Base-by-base conservation (phyloP, 2,329 filamentous ascomycete genomes). In the Pleomassaria siparia region DNA sequence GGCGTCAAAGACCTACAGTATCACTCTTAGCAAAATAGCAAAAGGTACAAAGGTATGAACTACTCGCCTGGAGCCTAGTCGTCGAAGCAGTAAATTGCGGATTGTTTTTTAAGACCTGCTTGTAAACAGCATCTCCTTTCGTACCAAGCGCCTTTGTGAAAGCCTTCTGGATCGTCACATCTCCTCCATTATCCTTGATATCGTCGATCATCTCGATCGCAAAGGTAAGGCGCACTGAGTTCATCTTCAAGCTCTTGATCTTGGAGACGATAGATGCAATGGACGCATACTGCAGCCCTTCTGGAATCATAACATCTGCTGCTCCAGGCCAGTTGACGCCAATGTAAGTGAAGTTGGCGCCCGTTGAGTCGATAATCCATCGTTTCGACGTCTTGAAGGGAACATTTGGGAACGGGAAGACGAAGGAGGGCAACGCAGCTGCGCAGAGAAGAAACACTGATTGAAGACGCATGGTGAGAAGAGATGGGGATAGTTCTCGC, bases 241-340 rank as follows among this genome's bases (percentile, higher is more conserved):
- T 85, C 76, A 84, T 84, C 39, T 79, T 79, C 45, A 78, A 69
- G 22, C 62, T 64, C 41, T 74, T 72, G 60, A 85, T 78, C 72
- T 79, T 82, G 52, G 72, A 67, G 45, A 77, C 76, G 32, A 84
- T 77, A 42, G 66, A 68, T 51, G 73, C 69, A 21, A 83, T 64
- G 4, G 79, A 70, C 53, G 80, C 76, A 66, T 78, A 77, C 70
- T 83, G 75, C 25, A 85, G 72, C 43, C 82, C 82, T 61, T 85
- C 82, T 25, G 81, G 81, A 29, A 84, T 74, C 69, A 82, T 66
- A 49, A 76, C 72, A 55, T 84, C 81, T 58, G 79, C 75, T 55
- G 83, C 81, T 12, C 79, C 82, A 2, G 80, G 79, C 81, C 82
- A 84, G 71, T 84, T 84, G 58, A 80, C 73, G 57, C 81, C 83